Percentiles rank a stretch among this genome's conserved stretches.
Conservation (phyloP, 768 basidiomycete species). For the Wakefieldia striispora region DNA sequence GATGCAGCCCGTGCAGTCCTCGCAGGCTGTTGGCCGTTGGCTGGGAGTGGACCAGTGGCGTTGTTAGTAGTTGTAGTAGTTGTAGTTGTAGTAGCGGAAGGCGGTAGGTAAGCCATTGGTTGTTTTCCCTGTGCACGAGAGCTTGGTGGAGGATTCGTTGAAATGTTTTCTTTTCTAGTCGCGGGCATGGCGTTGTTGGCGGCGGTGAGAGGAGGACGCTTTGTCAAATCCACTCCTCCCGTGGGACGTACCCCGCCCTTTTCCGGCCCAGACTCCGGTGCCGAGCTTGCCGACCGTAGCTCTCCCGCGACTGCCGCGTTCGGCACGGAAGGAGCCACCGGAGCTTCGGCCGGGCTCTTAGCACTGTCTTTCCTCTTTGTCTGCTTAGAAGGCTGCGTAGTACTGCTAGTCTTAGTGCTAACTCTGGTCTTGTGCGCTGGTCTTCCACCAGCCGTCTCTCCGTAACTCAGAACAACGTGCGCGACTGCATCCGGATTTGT, state of each 20-base stretch:
- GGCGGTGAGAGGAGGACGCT: conserved; percentile 38
- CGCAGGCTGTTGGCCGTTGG: conserved; percentile 32
- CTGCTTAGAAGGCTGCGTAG: conserved; percentile 29
- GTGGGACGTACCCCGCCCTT: conserved; percentile 32
- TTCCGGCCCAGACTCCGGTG: conserved; percentile 35
- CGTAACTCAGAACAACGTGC: conserved; percentile 42
- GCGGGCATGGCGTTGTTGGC: conserved; percentile 39
- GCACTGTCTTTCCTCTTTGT: conserved; percentile 43
- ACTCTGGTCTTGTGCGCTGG: conserved; percentile 4
- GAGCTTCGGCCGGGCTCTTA: conserved; percentile 21
- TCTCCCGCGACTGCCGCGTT: conserved; percentile 24
- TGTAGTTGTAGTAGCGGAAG: conserved; percentile 16
- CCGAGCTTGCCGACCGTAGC: conserved; percentile 26
- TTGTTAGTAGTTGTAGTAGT: conserved; percentile 32
- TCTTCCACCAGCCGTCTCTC: conserved; percentile 23
- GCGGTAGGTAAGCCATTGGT: conserved; percentile 70
- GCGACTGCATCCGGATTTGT: conserved; percentile 31
- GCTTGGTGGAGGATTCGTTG: conserved; percentile 53
- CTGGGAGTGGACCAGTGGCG: conserved; percentile 30
- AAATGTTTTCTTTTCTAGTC: conserved; percentile 37
- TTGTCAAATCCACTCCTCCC: conserved; percentile 35
- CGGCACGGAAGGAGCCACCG: conserved; percentile 29
- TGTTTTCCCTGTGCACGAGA: conserved; percentile 91
- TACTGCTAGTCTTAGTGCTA: conserved; percentile 31
- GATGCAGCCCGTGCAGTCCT: conserved; percentile 50